Evolutionary conservation across 2,329 filamentous ascomycete genomes (phyloP).

Genomic region (Hymenoscyphus infarciens): DNA sequence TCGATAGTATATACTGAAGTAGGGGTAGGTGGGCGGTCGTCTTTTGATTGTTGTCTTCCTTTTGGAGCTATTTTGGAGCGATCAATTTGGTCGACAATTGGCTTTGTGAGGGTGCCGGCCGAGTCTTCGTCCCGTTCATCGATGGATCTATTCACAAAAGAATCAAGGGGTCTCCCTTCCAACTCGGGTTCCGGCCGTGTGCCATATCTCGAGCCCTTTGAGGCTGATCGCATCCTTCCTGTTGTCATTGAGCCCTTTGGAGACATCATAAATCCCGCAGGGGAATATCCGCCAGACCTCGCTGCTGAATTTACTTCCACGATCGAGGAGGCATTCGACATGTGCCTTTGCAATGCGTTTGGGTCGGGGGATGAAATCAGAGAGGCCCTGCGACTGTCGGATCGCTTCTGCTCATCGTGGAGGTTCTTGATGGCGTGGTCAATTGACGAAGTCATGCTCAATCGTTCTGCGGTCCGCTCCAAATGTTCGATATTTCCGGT

Average conservation of each 20-base stretch:
- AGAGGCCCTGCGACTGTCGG: conserved; percentile 64
- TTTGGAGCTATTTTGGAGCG: conserved; percentile 13
- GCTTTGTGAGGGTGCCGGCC: conserved; percentile 24
- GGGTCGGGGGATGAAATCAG: conserved; percentile 47
- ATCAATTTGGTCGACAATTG: conserved; percentile 22
- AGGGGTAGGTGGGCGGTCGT: conserved; percentile 27
- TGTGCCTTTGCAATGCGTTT: conserved; percentile 38
- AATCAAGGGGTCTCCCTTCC: conserved; percentile 35
- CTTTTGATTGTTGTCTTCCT: conserved; percentile 4
- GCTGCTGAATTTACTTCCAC: conserved; percentile 65
- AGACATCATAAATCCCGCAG: conserved; percentile 64
- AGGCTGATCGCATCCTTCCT: conserved; percentile 52
- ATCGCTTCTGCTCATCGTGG: conserved; percentile 66
- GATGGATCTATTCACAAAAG: conserved; percentile 33
- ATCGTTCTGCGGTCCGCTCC: conserved; percentile 70
- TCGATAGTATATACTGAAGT: conserved; percentile 50
- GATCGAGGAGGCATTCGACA: conserved; percentile 56
- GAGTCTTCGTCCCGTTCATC: conserved; percentile 30
- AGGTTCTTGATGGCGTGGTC: conserved; percentile 73
- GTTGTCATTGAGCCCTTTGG: conserved; percentile 55
- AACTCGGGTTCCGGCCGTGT: conserved; percentile 35
- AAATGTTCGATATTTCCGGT: conserved; percentile 67
- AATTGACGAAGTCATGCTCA: conserved; percentile 70
- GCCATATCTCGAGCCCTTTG: conserved; percentile 44
- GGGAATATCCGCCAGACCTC: conserved; percentile 67